Conservation (phyloP, 805 yeast genomes). For the Yarrowia yakushimensis region DNA sequence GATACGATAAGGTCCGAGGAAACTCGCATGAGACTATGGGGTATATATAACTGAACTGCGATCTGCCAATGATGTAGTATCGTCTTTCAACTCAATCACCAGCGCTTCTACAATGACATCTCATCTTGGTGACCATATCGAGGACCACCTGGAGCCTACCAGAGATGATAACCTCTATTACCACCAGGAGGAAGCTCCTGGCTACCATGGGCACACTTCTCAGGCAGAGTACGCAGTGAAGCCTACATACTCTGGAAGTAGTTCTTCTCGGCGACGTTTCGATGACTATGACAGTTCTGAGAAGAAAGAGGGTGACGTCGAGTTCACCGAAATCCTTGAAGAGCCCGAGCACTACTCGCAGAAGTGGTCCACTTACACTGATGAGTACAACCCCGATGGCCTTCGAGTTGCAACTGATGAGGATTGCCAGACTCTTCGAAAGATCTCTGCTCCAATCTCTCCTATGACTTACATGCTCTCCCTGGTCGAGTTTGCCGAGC, state of each 20-base stretch:
- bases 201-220: neutral
- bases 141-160: slow-evolving; percentile 4
- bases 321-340: neutral
- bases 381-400: slow-evolving; percentile 8
- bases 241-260: slow-evolving; percentile 1
- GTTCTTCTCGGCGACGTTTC: neutral
- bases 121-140: slow-evolving; percentile 10
- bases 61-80: neutral
- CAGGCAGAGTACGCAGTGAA: neutral
- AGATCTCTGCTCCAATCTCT: slow-evolving; percentile 25
- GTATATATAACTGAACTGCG: neutral
- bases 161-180: neutral
- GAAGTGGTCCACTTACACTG: slow-evolving; percentile 5
- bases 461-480: slow-evolving; percentile 30
- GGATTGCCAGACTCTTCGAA: slow-evolving; percentile 24
- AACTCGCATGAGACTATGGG: neutral
- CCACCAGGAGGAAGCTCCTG: neutral
- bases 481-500: slow-evolving; percentile 50
- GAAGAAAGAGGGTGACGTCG: slow-evolving; percentile 5
- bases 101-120: neutral
- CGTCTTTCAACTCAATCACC: neutral
- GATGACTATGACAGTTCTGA: neutral
- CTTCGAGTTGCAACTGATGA: slow-evolving; percentile 25
- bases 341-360: neutral
- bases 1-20: slow-evolving; percentile 2